Evolutionary conservation across 108 stramenopile genomes (phyloP), one percentile per base, ranked within the genome.

Genomic region (Fragilaria crotonensis): DNA sequence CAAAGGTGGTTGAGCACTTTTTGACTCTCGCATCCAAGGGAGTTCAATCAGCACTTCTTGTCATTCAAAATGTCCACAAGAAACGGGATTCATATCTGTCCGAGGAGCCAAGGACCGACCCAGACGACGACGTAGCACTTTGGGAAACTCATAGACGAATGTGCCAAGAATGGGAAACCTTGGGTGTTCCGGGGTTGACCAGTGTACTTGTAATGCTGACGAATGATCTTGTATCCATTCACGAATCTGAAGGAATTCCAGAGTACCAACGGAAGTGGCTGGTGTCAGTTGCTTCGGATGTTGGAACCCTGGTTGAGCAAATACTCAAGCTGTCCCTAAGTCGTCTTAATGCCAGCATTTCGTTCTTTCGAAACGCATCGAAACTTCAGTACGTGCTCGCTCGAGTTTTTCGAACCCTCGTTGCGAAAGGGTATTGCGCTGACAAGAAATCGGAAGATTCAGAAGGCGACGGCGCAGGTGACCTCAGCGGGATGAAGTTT

Each of bases 341-440:
- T 18, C 36, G 69, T 0, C 26, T 92, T 18, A 23, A 59, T 11
- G 70, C 80, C 30, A 68, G 61, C 4, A n/a, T 72, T 14, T 5
- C 55, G 7, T 92, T 89, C 51, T 81, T 81, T 57, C 30, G 67
- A 11, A 60, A 72, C 25, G 71, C 71, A 31, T 68, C 85, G 21
- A 98, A 97, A 73, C 60, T 98, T 9, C 51, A 76, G 3, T 98
- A 97, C 63, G 68, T 99, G 1, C 29, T 82, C 17, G 55, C 93
- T 5, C 74, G 98, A 46, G 80, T 99, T 2, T 97, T 97, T 55
- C 75, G 98, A 29, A 74, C 78, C 21, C 65, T 99, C 2, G 63
- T 97, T 28, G 79, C 95, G 20, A 95, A 95, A 64, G 97, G 97
- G 5, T 90, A 87, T 52, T 98, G 97, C 60, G 70, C 88, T 1